Conservation (phyloP, 306 rosid species). For the Gastrolobium bilobum region DNA sequence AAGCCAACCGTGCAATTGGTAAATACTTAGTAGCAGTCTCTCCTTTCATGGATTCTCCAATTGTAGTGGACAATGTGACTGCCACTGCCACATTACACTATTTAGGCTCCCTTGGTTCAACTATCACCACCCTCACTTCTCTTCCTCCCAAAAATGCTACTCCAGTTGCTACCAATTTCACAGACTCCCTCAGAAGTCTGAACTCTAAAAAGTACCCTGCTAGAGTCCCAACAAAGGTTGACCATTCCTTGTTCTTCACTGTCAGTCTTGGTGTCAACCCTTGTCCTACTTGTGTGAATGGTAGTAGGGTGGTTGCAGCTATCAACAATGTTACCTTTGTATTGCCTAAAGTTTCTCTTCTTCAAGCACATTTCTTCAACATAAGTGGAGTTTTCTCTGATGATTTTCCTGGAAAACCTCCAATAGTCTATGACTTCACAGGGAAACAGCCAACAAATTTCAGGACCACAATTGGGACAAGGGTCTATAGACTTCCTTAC, state of each 20-base stretch:
- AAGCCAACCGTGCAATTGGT: slow-evolving; percentile 56
- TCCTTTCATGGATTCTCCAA: slow-evolving; percentile 82
- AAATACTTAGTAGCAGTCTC: slow-evolving; percentile 73
- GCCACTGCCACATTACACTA: slow-evolving; percentile 80
- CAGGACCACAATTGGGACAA: slow-evolving; percentile 70
- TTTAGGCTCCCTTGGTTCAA: slow-evolving; percentile 50
- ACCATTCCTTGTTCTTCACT: slow-evolving; percentile 82
- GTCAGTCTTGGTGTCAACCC: slow-evolving; percentile 78
- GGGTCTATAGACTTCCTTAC: slow-evolving; percentile 76
- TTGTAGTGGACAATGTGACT: slow-evolving; percentile 65
- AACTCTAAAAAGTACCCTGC: slow-evolving; percentile 74
- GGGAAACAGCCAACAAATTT: slow-evolving; percentile 69
- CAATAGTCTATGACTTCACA: slow-evolving; percentile 63
- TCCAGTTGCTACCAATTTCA: slow-evolving; percentile 58
- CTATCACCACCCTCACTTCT: slow-evolving; percentile 63
- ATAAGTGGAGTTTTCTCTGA: slow-evolving; percentile 77
- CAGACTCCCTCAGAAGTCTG: slow-evolving; percentile 68
- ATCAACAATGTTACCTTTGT: slow-evolving; percentile 82
- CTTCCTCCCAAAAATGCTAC: slow-evolving; percentile 75
- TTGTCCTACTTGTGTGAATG: slow-evolving; percentile 65
- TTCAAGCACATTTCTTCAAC: slow-evolving; percentile 87
- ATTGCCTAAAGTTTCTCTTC: slow-evolving; percentile 79
- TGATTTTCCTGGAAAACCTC: slow-evolving; percentile 80
- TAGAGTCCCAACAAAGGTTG: slow-evolving; percentile 69
- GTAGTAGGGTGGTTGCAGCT: slow-evolving; percentile 72